These are phyloP conservation scores for Papilionanthe hybrid DNA, from an alignment of 116 monocot species.

Conservation along the genomic window DNA sequence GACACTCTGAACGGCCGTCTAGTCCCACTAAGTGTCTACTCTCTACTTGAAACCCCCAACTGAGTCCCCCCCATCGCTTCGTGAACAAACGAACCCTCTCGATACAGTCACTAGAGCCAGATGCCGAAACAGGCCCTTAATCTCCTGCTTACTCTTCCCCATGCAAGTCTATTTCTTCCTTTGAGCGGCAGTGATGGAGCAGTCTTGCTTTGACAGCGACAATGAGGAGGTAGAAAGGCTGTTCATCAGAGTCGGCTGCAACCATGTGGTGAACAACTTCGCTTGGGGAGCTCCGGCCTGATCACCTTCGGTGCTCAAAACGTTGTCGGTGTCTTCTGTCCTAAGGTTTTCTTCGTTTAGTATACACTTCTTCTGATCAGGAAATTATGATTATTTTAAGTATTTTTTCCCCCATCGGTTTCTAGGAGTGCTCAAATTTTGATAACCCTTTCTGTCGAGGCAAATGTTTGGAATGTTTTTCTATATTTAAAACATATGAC, in stretches of 20 bases:
- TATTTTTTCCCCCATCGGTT: background rate
- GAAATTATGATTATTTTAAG: background rate
- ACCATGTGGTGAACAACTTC: constrained; percentile 87
- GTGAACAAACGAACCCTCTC: too few relatives aligned
- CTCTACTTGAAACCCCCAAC: too few relatives aligned
- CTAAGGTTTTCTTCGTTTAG: constrained; percentile 34
- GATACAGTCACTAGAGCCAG: too few relatives aligned
- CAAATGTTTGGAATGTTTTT: background rate
- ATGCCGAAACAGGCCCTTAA: background rate
- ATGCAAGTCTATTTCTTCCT: background rate
- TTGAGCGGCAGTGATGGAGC: background rate
- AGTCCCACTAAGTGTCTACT: too few relatives aligned
- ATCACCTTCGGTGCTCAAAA: constrained; percentile 91
- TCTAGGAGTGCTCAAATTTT: constrained; percentile 78
- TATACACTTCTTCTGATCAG: background rate
- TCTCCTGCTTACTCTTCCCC: background rate
- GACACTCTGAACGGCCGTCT: too few relatives aligned
- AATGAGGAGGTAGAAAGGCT: constrained; percentile 37
- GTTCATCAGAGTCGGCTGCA: constrained; percentile 90
- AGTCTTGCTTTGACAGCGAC: background rate
- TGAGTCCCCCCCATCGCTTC: too few relatives aligned
- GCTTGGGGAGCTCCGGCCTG: constrained; percentile 81
- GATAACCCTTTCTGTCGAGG: constrained; percentile 48
- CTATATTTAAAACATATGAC: background rate
- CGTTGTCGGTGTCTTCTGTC: constrained; percentile 85